Base-by-base conservation (phyloP, 225 moss, liverwort and hornwort genomes). In the Asterella californica region DNA sequence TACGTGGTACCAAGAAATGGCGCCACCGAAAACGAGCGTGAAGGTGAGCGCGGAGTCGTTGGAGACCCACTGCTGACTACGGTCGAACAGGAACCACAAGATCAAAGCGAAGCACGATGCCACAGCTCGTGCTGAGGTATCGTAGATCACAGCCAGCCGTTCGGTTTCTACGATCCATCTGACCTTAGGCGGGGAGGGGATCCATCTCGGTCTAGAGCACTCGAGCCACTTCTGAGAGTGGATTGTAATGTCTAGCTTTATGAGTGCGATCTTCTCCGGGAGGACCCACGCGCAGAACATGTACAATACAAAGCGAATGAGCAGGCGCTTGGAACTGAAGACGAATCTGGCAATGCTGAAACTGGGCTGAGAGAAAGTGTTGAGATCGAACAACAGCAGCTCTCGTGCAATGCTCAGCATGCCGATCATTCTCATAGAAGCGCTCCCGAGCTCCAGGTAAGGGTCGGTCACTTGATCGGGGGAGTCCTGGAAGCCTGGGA, bases 151-250 rank as follows among this genome's bases (percentile, higher is more conserved):
- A 52, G 74, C 74, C 49, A 74, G 74, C 15, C 53, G 49, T 21
- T 52, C 74, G 27, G 74, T 74, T 30, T 74, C 74, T 27, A 74
- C 52, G 50, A 54, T 74, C 74, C 74, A 74, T 33, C 74, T 52
- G 30, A 74, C 50, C 53, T 54, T 46, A 5, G 74, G 74, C 1
- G 74, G n/a, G 2, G 15, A 17, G 1, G 27, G 21, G 2, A 74
- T 52, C 74, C 74, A 74, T n/a, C 74, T 27, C 15, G 74, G 74
- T 12, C 74, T 74, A 6, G 74, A 27, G 27, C 50, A 2, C 50
- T 74, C 74, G 15, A 74, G 74, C 74, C 74, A 74, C 29, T 74
- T 74, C 17, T 27, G 50, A 1, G 74, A 49, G 50, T 74, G 74
- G 30, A 74, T 74, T 52, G 29, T 12, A 25, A 33, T 74, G 19